Evolutionary conservation across 306 rosid species (phyloP).

Genomic region (Acacia confusa): DNA sequence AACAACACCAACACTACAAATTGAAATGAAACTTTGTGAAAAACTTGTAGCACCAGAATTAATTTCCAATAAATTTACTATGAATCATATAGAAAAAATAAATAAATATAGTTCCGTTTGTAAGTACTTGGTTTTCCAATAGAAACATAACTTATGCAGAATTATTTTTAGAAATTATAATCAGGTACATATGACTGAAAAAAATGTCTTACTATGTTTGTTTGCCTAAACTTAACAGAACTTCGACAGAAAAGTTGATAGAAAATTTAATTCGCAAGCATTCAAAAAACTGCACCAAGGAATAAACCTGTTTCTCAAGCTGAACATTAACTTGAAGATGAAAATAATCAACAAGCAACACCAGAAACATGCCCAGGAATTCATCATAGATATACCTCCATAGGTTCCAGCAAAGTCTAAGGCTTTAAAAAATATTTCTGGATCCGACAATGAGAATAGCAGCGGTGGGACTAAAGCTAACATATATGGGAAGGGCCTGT

Average conservation of each 20-base stretch:
- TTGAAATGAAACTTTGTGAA: slow-evolving; percentile 24
- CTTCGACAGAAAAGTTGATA: neutral
- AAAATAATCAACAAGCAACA: slow-evolving; percentile 8
- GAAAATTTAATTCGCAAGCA: neutral
- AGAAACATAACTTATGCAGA: neutral
- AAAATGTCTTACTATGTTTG: neutral
- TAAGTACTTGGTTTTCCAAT: neutral
- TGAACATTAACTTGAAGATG: slow-evolving; percentile 3
- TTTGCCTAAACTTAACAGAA: neutral
- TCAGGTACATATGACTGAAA: neutral
- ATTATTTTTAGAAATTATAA: neutral
- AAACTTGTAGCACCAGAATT: slow-evolving; percentile 17
- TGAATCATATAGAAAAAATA: neutral
- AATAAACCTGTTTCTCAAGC: neutral
- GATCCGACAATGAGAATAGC: slow-evolving; percentile 58
- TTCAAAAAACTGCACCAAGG: neutral
- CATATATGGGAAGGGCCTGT: slow-evolving; percentile 57
- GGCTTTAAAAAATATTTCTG: slow-evolving; percentile 73
- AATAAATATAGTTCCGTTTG: neutral
- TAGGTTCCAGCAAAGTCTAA: slow-evolving; percentile 79
- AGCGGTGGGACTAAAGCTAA: slow-evolving; percentile 67
- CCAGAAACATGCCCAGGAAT: neutral
- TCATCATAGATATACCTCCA: slow-evolving; percentile 53
- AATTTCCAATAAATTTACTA: neutral
- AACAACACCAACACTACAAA: slow-evolving; percentile 66